Evolutionary conservation across 805 yeast species (phyloP).

Genomic region (Ogataea ganodermae): DNA sequence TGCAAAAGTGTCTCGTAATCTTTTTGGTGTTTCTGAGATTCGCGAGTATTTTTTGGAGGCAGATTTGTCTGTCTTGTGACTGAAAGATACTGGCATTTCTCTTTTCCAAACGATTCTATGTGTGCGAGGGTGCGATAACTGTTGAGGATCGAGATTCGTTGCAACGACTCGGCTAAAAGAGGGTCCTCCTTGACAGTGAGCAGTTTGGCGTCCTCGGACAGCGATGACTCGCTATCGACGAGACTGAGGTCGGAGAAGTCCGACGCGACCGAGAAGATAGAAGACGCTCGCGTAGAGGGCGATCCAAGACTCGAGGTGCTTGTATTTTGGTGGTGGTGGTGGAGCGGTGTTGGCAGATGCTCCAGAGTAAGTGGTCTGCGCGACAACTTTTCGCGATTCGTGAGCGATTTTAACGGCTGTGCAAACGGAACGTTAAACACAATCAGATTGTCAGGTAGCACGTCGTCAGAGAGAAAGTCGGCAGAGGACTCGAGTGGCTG

Average conservation of each 20-base stretch:
- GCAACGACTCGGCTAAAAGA: slow-evolving; percentile 39
- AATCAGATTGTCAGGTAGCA: slow-evolving; percentile 51
- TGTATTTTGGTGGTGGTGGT: slow-evolving; percentile 1
- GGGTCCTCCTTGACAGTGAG: slow-evolving; percentile 37
- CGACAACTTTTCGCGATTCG: slow-evolving; percentile 39
- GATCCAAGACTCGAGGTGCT: slow-evolving; percentile 31
- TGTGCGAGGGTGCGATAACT: slow-evolving; percentile 17
- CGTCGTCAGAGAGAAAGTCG: slow-evolving; percentile 50
- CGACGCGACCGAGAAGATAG: slow-evolving; percentile 43
- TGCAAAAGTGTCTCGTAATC: slow-evolving; percentile 51
- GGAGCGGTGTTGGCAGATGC: slow-evolving; percentile 3
- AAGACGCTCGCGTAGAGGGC: slow-evolving; percentile 45
- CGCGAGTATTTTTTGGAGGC: slow-evolving; percentile 63
- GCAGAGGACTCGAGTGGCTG: slow-evolving; percentile 24
- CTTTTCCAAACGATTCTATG: slow-evolving; percentile 14
- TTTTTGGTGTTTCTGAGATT: slow-evolving; percentile 53
- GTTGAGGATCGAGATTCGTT: slow-evolving; percentile 35
- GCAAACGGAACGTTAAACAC: slow-evolving; percentile 68
- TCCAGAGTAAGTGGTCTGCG: slow-evolving; percentile 8
- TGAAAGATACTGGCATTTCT: slow-evolving; percentile 35
- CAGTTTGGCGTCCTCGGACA: slow-evolving; percentile 40
- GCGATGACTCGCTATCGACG: slow-evolving; percentile 22
- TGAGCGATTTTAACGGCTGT: slow-evolving; percentile 47
- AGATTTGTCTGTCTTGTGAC: slow-evolving; percentile 63
- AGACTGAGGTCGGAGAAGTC: slow-evolving; percentile 30